Percentiles rank a stretch among this genome's conserved stretches.
Conservation (phyloP, 2,329 filamentous ascomycete genomes). For the Macrophomina pseudophaseolina region DNA sequence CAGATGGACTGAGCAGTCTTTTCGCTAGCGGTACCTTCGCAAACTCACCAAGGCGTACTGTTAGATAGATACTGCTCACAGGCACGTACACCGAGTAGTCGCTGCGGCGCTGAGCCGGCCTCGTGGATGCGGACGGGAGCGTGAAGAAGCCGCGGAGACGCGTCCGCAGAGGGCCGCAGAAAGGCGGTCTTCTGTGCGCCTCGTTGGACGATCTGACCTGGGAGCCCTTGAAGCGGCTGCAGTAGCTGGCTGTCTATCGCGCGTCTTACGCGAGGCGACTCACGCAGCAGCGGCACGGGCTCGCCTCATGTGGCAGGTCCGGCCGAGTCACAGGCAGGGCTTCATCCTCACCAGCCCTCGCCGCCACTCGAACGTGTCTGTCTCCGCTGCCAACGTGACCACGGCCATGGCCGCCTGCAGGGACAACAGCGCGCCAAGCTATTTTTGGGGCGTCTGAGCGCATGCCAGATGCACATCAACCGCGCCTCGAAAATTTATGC, state of each 20-base stretch:
- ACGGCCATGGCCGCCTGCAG: slow-evolving; percentile 16
- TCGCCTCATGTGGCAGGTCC: slow-evolving; percentile 17
- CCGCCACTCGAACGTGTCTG: not conserved
- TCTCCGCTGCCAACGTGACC: slow-evolving; percentile 7
- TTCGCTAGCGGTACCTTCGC: slow-evolving; percentile 97
- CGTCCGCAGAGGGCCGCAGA: not conserved
- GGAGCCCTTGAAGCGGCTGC: not conserved
- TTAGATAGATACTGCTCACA: slow-evolving; percentile 98
- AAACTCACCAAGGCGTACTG: slow-evolving; percentile 73
- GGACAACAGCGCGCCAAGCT: slow-evolving; percentile 16
- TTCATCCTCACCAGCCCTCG: not conserved
- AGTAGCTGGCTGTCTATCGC: not conserved
- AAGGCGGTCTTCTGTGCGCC: slow-evolving; percentile 2
- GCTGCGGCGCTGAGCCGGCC: not conserved
- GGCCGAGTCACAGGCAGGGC: slow-evolving; percentile 11
- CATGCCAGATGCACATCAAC: slow-evolving; percentile 17
- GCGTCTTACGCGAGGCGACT: not conserved
- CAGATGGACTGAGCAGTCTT: slow-evolving; percentile 82
- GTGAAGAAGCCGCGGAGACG: not conserved
- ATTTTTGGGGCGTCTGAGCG: slow-evolving; percentile 17
- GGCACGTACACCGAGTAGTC: slow-evolving; percentile 33
- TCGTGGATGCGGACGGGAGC: not conserved
- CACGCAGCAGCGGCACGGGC: slow-evolving; percentile 8
- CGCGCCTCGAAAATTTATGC: slow-evolving; percentile 21
- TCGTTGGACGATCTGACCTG: not conserved